A percentile compares a stretch with the other conserved stretches of the same genome.
phyloP scores from a whole-genome alignment of 352 stramenopile genomes.

The Globisporangium uncinulatum region DNA sequence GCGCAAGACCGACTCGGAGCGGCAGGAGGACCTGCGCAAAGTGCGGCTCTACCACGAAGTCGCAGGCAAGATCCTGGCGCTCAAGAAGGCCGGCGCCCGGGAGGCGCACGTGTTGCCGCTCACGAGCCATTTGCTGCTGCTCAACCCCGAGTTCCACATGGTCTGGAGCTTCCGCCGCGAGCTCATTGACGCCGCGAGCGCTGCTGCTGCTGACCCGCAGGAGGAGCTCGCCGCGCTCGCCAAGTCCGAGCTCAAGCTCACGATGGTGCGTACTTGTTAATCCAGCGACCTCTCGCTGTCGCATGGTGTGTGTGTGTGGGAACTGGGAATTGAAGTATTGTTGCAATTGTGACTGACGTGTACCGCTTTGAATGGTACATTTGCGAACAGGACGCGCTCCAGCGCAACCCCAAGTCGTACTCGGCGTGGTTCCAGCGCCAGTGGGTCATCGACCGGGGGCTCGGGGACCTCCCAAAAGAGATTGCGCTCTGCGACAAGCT shows the following conservation, averaged over 20 bases:
- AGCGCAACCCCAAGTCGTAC: slow-evolving; percentile 98
- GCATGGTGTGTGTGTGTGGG: slow-evolving; percentile 1
- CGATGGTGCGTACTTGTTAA: slow-evolving; percentile 24
- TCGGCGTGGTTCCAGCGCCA: slow-evolving; percentile 87
- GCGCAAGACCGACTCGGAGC: slow-evolving; percentile 54
- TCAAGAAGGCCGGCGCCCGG: slow-evolving; percentile 44
- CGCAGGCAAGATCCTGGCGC: slow-evolving; percentile 54
- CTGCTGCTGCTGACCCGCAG: slow-evolving; percentile 19
- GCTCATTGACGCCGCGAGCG: slow-evolving; percentile 58
- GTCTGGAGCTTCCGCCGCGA: slow-evolving; percentile 97
- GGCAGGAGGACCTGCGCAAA: slow-evolving; percentile 53
- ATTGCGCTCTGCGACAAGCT: slow-evolving; percentile 72
- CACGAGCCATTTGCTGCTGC: slow-evolving; percentile 89
- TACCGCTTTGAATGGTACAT: slow-evolving; percentile 5
- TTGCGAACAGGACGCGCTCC: slow-evolving; percentile 72
- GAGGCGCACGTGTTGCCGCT: slow-evolving; percentile 68
- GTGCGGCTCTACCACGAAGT: slow-evolving; percentile 79
- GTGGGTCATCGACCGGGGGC: slow-evolving; percentile 74
- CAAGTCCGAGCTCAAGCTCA: slow-evolving; percentile 88
- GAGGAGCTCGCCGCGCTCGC: slow-evolving; percentile 40
- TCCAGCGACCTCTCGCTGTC: no score
- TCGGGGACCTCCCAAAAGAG: slow-evolving; percentile 66
- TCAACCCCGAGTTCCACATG: slow-evolving; percentile 97
- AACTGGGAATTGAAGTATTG: no score
- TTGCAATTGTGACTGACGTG: no score